A percentile compares a stretch with the other conserved stretches of the same genome.
phyloP scores from a whole-genome alignment of 192 early-diverging fungal species.

The Dispira simplex region DNA sequence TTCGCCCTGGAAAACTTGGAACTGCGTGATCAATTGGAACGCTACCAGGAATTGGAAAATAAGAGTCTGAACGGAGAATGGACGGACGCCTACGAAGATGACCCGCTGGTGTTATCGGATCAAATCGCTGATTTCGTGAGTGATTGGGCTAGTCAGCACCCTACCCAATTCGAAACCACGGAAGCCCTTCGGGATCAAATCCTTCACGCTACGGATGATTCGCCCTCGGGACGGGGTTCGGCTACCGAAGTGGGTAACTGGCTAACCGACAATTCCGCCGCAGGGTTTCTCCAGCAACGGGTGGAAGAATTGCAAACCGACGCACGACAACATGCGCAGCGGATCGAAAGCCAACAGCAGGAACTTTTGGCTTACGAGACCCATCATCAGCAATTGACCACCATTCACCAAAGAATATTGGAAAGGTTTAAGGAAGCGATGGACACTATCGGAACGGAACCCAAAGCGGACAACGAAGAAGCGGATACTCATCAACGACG shows the following conservation, averaged over 20 bases:
- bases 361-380: neutral
- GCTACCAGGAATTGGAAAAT: constrained; percentile 1
- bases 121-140: neutral
- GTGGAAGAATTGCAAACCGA: neutral
- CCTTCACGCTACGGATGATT: neutral
- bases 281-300: neutral
- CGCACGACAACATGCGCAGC: neutral
- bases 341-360: neutral
- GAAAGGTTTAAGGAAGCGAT: neutral
- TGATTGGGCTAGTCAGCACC: neutral
- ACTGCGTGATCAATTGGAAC: constrained; percentile 10
- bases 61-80: neutral
- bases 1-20: constrained; percentile 12
- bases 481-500: neutral
- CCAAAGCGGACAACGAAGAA: neutral
- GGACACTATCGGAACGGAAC: neutral
- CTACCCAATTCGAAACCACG: neutral
- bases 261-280: neutral
- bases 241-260: neutral
- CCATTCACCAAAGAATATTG: neutral
- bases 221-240: neutral
- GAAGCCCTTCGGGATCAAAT: neutral
- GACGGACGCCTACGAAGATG: neutral
- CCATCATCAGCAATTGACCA: neutral
- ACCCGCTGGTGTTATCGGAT: neutral